Evolutionary conservation across 495 filamentous ascomycete genomes (phyloP), one percentile per base, ranked within the genome.

Genomic region (Pseudomonodictys pantanalensis): DNA sequence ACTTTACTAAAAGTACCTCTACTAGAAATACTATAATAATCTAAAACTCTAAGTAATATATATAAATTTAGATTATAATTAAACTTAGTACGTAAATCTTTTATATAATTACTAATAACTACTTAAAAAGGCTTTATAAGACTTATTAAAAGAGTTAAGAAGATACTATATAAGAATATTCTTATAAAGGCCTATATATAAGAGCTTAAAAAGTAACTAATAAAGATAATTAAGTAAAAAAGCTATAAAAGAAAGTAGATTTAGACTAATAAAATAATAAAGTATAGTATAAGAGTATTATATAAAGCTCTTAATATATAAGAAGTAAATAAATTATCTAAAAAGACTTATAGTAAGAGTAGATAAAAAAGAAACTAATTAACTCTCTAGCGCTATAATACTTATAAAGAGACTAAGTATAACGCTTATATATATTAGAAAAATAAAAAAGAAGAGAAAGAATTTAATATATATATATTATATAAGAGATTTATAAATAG

Each of bases 311-410:
- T 32, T 48, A 29, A 47, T 26, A 52, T 29, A 32, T 57, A 24
- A 28, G 23, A 23, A 39, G 46, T 23, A 23, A n/a, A 2, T 30
- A 10, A 23, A 38, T 23, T 17, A 44, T 63, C 35, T 32, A 58
- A 63, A 26, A 63, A 58, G 53, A 47, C 60, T 63, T 22, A 26
- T 58, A 47, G 60, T 58, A 39, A 28, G 10, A 39, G 17, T 52
- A 24, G 35, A 44, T 6, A 42, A 50, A 15, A 52, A 63, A 24
- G 10, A 57, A n/a, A n/a, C n/a, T n/a, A n/a, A n/a, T n/a, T n/a
- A n/a, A n/a, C n/a, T n/a, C n/a, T n/a, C n/a, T 25, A 35, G 59
- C 53, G 53, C 33, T 63, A 35, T 63, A 28, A 44, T 20, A 63
- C 57, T 24, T 58, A 38, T 48, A 32, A 41, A 44, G 41, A 30